Percentiles rank a stretch among this genome's conserved stretches.
These are phyloP conservation scores for Penicillium tannophilum DNA, from an alignment of 495 filamentous ascomycete genomes.

Conservation along the genomic window DNA sequence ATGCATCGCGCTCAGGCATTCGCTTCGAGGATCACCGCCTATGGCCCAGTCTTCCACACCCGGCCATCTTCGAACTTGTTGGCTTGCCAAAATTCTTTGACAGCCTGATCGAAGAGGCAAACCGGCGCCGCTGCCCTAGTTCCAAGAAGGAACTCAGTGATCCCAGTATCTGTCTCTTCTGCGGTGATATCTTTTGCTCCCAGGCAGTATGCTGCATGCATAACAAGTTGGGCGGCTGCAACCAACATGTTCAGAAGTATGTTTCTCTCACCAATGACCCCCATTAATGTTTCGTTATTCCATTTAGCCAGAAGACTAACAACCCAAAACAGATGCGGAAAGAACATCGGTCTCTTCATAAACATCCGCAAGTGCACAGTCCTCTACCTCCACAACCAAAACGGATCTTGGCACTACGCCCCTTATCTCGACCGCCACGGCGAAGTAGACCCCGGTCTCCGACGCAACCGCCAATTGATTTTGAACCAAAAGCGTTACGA, in stretches of 20 bases:
- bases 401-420: constrained; percentile 81
- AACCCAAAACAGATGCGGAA: constrained; percentile 67
- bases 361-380: constrained; percentile 94
- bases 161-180: constrained; percentile 90
- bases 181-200: constrained; percentile 92
- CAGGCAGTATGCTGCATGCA: constrained; percentile 89
- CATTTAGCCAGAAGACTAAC: constrained; percentile 14
- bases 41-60: constrained; percentile 68
- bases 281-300: background rate
- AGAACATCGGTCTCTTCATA: constrained; percentile 86
- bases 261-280: constrained; percentile 29
- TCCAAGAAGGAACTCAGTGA: constrained; percentile 89
- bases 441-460: constrained; percentile 84
- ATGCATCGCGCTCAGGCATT: constrained; percentile 46
- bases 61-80: constrained; percentile 89
- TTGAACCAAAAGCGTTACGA: constrained; percentile 94
- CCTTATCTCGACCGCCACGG: constrained; percentile 96
- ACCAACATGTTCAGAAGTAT: constrained; percentile 86
- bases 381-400: constrained; percentile 77
- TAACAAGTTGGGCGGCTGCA: constrained; percentile 76
- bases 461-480: constrained; percentile 81
- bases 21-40: constrained; percentile 44
- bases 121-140: constrained; percentile 80
- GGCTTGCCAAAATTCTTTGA: constrained; percentile 91
- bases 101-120: constrained; percentile 88